Percentiles rank a stretch among this genome's conserved stretches.
Evolutionary conservation across 163 green algal species (phyloP).

Genomic region (Coccomyxa subellipsoidea): DNA sequence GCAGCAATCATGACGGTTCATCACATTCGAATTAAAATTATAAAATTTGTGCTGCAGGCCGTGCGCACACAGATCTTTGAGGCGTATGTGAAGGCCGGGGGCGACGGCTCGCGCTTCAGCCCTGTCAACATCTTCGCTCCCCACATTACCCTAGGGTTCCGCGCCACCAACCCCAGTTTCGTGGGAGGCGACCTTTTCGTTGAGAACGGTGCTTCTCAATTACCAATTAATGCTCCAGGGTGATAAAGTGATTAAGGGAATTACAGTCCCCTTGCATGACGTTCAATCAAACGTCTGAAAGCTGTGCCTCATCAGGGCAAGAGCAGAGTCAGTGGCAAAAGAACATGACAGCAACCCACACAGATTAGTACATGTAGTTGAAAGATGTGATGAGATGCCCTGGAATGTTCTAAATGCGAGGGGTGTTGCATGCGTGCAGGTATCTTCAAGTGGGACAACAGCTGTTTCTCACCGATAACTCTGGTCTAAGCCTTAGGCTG

Average conservation of each 20-base stretch:
- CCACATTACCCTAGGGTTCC: background rate
- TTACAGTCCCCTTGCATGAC: background rate
- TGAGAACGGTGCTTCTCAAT: background rate
- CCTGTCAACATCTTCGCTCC: background rate
- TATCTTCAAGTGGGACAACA: background rate
- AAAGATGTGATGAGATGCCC: too few relatives aligned
- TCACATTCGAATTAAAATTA: background rate
- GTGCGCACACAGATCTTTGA: background rate
- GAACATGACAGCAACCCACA: too few relatives aligned
- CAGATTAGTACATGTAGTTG: too few relatives aligned
- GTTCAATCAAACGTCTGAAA: background rate
- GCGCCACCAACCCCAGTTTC: background rate
- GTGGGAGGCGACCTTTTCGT: background rate
- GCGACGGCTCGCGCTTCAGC: background rate
- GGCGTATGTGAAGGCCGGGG: background rate
- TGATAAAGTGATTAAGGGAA: background rate
- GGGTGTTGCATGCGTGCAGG: background rate
- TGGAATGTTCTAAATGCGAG: background rate
- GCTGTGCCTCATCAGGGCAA: too few relatives aligned
- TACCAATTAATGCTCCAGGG: too few relatives aligned
- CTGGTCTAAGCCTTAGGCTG: background rate
- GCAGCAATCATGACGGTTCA: too few relatives aligned
- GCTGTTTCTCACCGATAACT: background rate
- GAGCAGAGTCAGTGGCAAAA: too few relatives aligned
- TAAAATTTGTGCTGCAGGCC: background rate